Conservation (phyloP, 257 asterid genomes). For the Solanum pimpinellifolium region DNA sequence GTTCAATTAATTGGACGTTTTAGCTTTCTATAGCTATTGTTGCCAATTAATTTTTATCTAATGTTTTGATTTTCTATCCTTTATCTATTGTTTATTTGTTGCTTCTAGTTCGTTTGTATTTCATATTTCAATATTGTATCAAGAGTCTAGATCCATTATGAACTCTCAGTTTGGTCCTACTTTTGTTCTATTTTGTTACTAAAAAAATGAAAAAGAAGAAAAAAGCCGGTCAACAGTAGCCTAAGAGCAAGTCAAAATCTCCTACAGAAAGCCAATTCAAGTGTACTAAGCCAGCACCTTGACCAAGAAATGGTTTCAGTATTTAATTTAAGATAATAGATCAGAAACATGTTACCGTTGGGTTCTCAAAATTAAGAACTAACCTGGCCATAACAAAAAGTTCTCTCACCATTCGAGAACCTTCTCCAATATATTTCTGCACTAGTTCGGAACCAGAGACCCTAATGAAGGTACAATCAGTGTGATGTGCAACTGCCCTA, state of each 20-base stretch:
- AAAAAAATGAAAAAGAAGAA: too few species aligned
- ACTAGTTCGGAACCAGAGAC: constrained; percentile 68
- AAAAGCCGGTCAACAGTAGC: too few species aligned
- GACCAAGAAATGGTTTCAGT: not conserved
- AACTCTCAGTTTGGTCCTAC: too few species aligned
- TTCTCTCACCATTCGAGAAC: constrained; percentile 93
- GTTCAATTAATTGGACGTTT: not conserved
- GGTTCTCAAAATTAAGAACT: not conserved
- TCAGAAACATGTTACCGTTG: not conserved
- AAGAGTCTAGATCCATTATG: not conserved
- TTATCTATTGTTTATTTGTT: not conserved
- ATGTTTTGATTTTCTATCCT: not conserved
- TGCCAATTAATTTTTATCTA: not conserved
- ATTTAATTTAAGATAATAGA: not conserved
- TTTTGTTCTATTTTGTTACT: too few species aligned
- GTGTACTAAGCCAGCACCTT: not conserved
- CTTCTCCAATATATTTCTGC: constrained; percentile 75
- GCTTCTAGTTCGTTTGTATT: not conserved
- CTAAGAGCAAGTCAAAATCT: not conserved
- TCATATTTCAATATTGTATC: not conserved
- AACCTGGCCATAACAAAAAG: constrained; percentile 97
- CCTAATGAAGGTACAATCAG: constrained; percentile 65
- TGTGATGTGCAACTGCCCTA: constrained; percentile 71
- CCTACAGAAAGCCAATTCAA: not conserved
- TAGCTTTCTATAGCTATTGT: not conserved